Evolutionary conservation across 2,329 filamentous ascomycete species (phyloP).

Genomic region (Aureobasidium sp.): DNA sequence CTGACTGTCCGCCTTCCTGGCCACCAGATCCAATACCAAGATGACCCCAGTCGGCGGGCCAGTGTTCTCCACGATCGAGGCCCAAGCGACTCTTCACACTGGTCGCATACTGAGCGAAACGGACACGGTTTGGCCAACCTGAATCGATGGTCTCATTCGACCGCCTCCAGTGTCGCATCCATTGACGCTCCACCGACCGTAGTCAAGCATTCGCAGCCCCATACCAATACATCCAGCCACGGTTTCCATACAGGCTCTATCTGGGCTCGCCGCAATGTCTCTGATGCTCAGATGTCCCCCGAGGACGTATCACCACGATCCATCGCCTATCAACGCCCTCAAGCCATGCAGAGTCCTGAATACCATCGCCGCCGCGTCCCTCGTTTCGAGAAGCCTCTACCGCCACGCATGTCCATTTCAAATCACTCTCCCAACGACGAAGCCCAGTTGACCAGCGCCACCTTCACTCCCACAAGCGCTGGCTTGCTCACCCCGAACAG

Average conservation of each 20-base stretch:
- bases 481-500: slow-evolving; percentile 27
- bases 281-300: background rate
- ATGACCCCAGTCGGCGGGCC: background rate
- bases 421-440: background rate
- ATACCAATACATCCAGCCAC: background rate
- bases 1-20: slow-evolving; percentile 7
- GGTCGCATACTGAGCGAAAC: background rate
- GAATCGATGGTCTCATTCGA: slow-evolving; percentile 54
- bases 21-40: background rate
- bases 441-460: background rate
- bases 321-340: background rate
- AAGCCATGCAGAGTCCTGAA: background rate
- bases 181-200: slow-evolving; percentile 9
- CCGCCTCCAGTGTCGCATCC: slow-evolving; percentile 42
- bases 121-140: slow-evolving; percentile 42
- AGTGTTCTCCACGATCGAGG: background rate
- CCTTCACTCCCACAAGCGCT: slow-evolving; percentile 21
- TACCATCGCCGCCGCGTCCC: slow-evolving; percentile 9
- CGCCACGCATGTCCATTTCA: slow-evolving; percentile 2
- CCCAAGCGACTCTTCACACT: background rate
- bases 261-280: slow-evolving; percentile 11
- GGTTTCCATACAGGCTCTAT: slow-evolving; percentile 6
- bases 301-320: slow-evolving; percentile 14
- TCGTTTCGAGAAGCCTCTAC: slow-evolving; percentile 6
- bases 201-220: background rate